Base-by-base conservation (phyloP, 495 filamentous ascomycete genomes). In the Podospora pseudopauciseta region DNA sequence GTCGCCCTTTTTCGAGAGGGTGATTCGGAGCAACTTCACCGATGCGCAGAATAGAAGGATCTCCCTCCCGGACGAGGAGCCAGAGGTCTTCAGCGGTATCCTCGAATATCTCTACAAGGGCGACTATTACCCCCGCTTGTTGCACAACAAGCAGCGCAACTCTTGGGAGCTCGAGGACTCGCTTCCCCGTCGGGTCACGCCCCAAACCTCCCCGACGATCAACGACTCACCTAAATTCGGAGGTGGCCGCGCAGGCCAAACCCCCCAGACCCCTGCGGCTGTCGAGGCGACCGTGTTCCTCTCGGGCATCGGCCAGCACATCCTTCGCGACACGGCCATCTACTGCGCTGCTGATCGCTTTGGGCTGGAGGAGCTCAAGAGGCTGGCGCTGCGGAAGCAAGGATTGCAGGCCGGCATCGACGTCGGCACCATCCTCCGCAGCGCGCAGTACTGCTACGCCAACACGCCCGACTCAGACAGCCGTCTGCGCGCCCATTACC, bases 91-190 rank as follows among this genome's bases (percentile, higher is more conserved):
- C 82, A 94, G 92, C 71, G 92, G 89, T 30, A 84, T 97, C 44
- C 90, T 97, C 72, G 93, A 97, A 77, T 97, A 92, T 77, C 89
- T 97, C 68, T 96, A 97, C 87, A 93, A 94, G 81, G 85, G 93
- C 82, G 93, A 97, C 80, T 97, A 97, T 81, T 94, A 90, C 72
- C 94, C 91, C 3, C 86, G 88, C 64, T 80, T 94, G 63, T 71
- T 88, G 28, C 89, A 91, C 77, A 90, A 90, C 79, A 86, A 89
- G 78, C 84, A 84, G 56, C 83, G 81, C 54, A 85, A 88, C 74
- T 82, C 85, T 65, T 93, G 90, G 89, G 84, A 90, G 73, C 87
- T 94, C 80, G 90, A 94, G 83, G 86, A 84, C 64, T 76, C 80
- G 74, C 80, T 80, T 61, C 70, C 69, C 63, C 76, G 76, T 72